Evolutionary conservation across 2,329 filamentous ascomycete genomes (phyloP).

Genomic region (Botryotinia globosa): DNA sequence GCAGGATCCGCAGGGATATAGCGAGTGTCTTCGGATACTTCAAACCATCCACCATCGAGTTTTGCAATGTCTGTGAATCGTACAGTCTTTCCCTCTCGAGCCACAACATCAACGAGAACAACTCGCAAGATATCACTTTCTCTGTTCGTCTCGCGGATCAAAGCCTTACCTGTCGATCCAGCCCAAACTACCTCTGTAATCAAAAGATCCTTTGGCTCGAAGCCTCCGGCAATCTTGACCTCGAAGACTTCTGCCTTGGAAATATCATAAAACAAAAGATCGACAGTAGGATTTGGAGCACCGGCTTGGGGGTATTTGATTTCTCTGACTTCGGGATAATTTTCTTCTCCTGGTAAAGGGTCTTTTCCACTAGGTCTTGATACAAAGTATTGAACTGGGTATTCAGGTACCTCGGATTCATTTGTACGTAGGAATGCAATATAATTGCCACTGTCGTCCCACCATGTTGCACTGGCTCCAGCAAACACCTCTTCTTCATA

Average conservation of each 20-base stretch:
- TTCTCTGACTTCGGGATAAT: constrained; percentile 82
- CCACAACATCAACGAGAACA: constrained; percentile 75
- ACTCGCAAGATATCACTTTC: constrained; percentile 90
- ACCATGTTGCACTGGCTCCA: constrained; percentile 86
- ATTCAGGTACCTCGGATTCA: constrained; percentile 87
- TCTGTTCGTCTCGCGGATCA: constrained; percentile 90
- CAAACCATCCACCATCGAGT: constrained; percentile 96
- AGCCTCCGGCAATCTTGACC: constrained; percentile 73
- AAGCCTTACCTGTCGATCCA: constrained; percentile 66
- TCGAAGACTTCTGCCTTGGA: constrained; percentile 73
- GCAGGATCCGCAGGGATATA: constrained; percentile 81
- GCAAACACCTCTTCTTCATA: constrained; percentile 82
- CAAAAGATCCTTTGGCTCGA: constrained; percentile 76
- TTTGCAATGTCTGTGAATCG: constrained; percentile 74
- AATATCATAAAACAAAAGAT: constrained; percentile 85
- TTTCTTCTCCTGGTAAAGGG: constrained; percentile 70
- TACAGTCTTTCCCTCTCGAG: constrained; percentile 73
- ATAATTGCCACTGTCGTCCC: constrained; percentile 85
- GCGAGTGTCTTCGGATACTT: constrained; percentile 80
- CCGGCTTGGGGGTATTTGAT: constrained; percentile 99
- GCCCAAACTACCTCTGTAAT: constrained; percentile 95
- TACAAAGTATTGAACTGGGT: constrained; percentile 89
- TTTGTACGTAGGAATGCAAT: constrained; percentile 91
- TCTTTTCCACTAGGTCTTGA: constrained; percentile 74
- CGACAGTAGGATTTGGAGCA: constrained; percentile 86